Evolutionary conservation across 768 basidiomycete species (phyloP), one percentile per base, ranked within the genome.

Genomic region (Amanita fuliginea): DNA sequence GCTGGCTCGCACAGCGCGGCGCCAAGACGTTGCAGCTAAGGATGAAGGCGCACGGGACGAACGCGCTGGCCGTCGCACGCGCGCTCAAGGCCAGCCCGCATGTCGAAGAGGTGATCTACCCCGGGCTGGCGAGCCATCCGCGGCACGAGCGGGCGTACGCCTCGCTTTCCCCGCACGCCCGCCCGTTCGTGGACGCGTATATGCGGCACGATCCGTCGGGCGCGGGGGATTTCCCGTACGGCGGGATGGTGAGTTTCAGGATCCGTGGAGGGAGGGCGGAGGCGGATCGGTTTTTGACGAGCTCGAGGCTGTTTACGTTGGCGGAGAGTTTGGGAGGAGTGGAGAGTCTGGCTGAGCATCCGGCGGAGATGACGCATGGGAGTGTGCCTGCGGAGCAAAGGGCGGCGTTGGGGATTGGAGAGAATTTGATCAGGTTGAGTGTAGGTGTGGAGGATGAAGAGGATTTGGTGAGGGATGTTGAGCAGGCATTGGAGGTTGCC

Each of bases 301-400:
- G 75, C 0, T 72, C 80, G 3, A 64, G 76, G 22, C 60, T 94
- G 30, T 92, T 93, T 59, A 74, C 81, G 21, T 71, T 97, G 10
- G 94, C 93, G 0, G 93, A 94, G 74, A 82, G 79, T 21, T 66
- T 97, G 4, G 95, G 95, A 1, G 95, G 93, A 0, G 89, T 96
- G 4, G 95, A 98, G 74, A 85, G 81, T 62, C 66, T 97, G 30
- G 86, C 87, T 0, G 93, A 97, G 63, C 73, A 86, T 40, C 94
- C 93, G 0, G 80, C 82, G 39, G 69, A 72, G 65, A 96, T 96
- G 93, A 95, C 91, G 6, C 94, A 96, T 62, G 82, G 78, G 1
- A 77, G 77, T 44, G 79, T 90, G 42, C 72, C 74, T 21, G 78
- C 64, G 1, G 40, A 28, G 13, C 84, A 88, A 63, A 70, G 90